phyloP scores from a whole-genome alignment of 345 rosid species.

The Fremontodendron californicum region DNA sequence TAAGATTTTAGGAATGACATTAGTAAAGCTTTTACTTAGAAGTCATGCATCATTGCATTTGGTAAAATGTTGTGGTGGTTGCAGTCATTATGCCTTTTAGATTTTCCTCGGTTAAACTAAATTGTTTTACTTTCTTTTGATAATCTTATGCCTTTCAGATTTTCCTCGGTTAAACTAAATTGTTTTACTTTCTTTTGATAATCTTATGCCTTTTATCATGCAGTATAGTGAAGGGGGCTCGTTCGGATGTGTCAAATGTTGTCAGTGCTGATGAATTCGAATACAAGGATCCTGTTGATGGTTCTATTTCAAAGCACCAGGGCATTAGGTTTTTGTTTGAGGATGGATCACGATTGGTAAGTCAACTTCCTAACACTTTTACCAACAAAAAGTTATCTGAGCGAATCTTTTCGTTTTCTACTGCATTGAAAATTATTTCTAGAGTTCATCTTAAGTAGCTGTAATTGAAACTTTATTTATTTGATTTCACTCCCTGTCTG shows the following conservation, averaged over 20 bases:
- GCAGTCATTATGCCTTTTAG: background rate
- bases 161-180: background rate
- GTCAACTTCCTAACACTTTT: conserved; percentile 9
- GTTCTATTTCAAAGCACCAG: conserved; percentile 90
- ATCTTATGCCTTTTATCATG: background rate
- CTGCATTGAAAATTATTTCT: background rate
- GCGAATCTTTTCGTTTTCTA: background rate
- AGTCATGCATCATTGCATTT: background rate
- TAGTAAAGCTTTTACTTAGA: background rate
- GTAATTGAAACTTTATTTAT: background rate
- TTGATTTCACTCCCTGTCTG: conserved; percentile 1
- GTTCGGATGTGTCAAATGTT: conserved; percentile 70
- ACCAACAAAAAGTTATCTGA: background rate
- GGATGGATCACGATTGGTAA: conserved; percentile 94
- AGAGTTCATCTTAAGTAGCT: background rate
- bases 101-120: background rate
- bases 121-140: background rate
- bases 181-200: background rate
- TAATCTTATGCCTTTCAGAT: background rate
- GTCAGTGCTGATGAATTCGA: conserved; percentile 87
- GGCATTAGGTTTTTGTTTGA: conserved; percentile 90
- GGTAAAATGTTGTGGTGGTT: background rate
- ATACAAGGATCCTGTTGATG: conserved; percentile 97
- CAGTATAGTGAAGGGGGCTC: conserved; percentile 71
- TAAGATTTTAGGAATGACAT: background rate